phyloP scores from a whole-genome alignment of 176 grass and related monocot genomes.

The Elymus sibiricus region DNA sequence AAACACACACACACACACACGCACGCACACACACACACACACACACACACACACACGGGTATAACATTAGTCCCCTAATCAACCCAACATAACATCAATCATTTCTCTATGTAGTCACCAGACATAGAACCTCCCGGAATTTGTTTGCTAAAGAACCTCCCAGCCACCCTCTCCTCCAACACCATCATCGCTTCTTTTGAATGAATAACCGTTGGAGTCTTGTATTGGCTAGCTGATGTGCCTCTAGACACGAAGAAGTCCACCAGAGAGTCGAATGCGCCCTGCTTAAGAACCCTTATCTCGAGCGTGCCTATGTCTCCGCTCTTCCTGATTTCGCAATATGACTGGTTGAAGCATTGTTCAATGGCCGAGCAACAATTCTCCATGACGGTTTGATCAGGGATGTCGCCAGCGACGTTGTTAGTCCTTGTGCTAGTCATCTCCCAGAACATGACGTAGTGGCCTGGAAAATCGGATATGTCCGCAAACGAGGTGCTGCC shows the following conservation, averaged over 20 bases:
- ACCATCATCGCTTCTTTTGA: neutral
- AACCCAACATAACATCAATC: too few relatives aligned
- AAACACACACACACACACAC: too few relatives aligned
- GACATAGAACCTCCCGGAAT: neutral
- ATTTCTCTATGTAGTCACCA: neutral
- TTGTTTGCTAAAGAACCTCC: neutral
- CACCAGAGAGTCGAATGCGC: neutral
- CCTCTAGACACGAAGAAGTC: conserved; percentile 15
- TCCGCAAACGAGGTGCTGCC: neutral
- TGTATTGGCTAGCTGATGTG: conserved; percentile 10
- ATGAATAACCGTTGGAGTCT: neutral
- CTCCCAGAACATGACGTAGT: conserved; percentile 8
- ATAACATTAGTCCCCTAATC: too few relatives aligned
- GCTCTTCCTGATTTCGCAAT: neutral
- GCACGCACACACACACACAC: too few relatives aligned
- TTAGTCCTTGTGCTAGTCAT: neutral
- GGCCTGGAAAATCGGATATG: conserved; percentile 4
- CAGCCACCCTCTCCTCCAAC: conserved; percentile 5
- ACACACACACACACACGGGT: too few relatives aligned
- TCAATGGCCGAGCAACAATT: neutral
- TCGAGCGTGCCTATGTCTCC: neutral
- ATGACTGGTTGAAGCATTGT: neutral
- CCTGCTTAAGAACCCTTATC: neutral
- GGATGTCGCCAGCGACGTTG: neutral
- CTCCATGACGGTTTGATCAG: neutral